Evolutionary conservation across 352 stramenopile species (phyloP), one percentile per base, ranked within the genome.

Genomic region (Globisporangium solare): DNA sequence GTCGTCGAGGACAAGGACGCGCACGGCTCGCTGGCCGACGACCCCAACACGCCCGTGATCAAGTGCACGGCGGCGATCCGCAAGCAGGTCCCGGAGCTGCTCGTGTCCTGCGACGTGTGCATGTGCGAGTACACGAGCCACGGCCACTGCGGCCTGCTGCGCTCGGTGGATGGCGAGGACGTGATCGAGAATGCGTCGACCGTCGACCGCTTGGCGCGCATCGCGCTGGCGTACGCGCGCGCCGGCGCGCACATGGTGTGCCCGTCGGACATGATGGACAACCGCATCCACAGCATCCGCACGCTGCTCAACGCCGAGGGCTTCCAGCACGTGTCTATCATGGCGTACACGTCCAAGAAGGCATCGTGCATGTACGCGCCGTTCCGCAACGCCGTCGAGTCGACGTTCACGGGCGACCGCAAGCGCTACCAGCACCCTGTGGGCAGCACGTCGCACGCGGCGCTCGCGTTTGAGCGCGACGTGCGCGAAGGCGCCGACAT

Each of bases 311-410:
- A 99, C 68, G 85, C 86, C 10, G 88, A 98, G 63, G 94, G 92
- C 47, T 99, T 98, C 76, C 95, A 93, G 59, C 93, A 99, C 81
- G 96, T 99, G 56, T 98, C 90, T 39, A 99, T 99, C 73, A 94
- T 99, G 72, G 89, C 95, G 18, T 99, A 99, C 85, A 99, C 97
- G 54, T 98, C 97, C 54, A 99, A 99, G 73, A 98, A 98, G 71
- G 92, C 94, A 7, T 97, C 86, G 41, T 93, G 92, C 59, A 98
- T 97, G 83, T 98, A 98, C 70, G 93, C 90, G 54, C 93, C 93
- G 42, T 98, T 98, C 84, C 86, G 97, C 56, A 95, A 99, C 70
- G 97, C 97, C 13, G 86, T 99, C 54, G 97, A 99, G 68, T 98
- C 92, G 47, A 95, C 88, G 35, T 95, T 95, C 89, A 98, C 81